Conservation (phyloP, 2,329 filamentous ascomycete species). For the Pseudopyrenochaeta lycopersici region DNA sequence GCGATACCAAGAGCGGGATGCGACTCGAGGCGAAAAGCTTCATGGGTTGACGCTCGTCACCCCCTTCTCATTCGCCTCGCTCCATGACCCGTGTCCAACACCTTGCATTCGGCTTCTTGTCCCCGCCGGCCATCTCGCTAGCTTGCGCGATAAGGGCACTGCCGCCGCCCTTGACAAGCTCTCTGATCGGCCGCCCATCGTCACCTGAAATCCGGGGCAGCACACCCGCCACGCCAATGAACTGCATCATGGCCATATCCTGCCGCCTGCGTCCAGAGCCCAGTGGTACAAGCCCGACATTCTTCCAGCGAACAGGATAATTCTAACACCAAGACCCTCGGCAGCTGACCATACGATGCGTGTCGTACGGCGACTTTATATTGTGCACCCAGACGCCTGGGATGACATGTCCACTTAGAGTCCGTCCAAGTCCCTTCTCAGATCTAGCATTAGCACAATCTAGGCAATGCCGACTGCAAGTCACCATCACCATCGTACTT, state of each 20-base stretch:
- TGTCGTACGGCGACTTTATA: not conserved
- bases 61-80: conserved; percentile 6
- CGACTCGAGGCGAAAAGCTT: conserved; percentile 2
- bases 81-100: not conserved
- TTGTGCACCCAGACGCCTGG: not conserved
- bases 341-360: conserved; percentile 11
- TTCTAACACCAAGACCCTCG: not conserved
- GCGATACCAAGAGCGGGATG: conserved; percentile 4
- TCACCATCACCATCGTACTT: not conserved
- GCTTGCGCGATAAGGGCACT: conserved; percentile 16
- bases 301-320: conserved; percentile 12
- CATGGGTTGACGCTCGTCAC: not conserved
- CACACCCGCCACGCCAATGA: conserved; percentile 10
- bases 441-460: not conserved
- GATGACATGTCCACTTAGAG: not conserved
- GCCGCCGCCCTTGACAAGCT: conserved; percentile 10
- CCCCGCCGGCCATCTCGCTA: conserved; percentile 16
- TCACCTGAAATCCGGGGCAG: conserved; percentile 29
- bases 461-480: not conserved
- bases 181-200: conserved; percentile 24
- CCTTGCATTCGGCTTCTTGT: conserved; percentile 1
- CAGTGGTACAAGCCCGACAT: conserved; percentile 1
- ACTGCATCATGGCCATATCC: conserved; percentile 12
- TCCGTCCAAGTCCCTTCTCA: not conserved
- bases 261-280: conserved; percentile 10